A percentile compares a stretch with the other conserved stretches of the same genome.
These are phyloP conservation scores for Eragrostis curvula DNA, from an alignment of 176 grass and related monocot species.

Conservation along the genomic window DNA sequence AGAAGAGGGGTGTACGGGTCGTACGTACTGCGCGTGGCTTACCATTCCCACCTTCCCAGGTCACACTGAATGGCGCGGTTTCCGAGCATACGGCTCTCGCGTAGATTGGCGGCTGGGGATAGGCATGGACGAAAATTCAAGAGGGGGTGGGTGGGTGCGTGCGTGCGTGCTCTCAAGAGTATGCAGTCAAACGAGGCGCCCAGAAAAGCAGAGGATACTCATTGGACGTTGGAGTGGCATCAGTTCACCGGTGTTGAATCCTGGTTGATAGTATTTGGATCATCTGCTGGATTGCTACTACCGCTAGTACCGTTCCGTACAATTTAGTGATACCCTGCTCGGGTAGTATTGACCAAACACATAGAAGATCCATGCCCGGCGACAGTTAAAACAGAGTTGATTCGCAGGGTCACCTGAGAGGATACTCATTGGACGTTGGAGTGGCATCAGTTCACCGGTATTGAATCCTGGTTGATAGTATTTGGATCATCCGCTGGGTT, in stretches of 20 bases:
- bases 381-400: not conserved
- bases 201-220: not conserved
- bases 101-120: not conserved
- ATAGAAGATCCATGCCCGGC: not conserved
- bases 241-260: too few relatives aligned
- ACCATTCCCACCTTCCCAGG: not conserved
- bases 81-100: not conserved
- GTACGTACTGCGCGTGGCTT: conserved; percentile 22
- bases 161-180: too few relatives aligned
- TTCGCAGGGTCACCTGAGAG: not conserved
- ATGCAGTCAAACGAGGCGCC: too few relatives aligned
- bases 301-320: not conserved
- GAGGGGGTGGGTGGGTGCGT: not conserved
- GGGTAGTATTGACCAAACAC: not conserved
- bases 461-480: too few relatives aligned
- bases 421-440: not conserved
- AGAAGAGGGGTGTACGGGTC: conserved; percentile 25
- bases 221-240: not conserved
- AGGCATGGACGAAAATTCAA: conserved; percentile 16
- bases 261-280: too few relatives aligned
- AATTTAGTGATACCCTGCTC: not conserved
- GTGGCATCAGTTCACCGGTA: too few relatives aligned
- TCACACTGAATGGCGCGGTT: conserved; percentile 14
- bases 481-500: too few relatives aligned
- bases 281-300: not conserved